Percentiles rank a stretch among this genome's conserved stretches.
These are phyloP conservation scores for Calocybe cyanea DNA, from an alignment of 768 basidiomycete species.

Conservation along the genomic window DNA sequence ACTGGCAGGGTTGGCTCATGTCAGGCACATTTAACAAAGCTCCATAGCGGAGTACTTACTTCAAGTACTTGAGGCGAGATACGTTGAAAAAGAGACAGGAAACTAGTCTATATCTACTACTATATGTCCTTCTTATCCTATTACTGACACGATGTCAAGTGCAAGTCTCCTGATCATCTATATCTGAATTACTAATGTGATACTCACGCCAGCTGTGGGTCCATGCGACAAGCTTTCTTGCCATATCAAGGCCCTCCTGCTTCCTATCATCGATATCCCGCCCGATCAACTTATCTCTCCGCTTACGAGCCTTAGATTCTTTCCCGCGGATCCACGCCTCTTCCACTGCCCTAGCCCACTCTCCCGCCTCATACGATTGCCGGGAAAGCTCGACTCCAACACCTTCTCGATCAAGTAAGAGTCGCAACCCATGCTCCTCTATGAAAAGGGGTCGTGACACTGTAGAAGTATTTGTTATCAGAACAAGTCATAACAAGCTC, in stretches of 20 bases:
- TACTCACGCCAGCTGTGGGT: constrained; percentile 32
- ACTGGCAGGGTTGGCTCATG: too few species aligned
- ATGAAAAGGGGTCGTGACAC: constrained; percentile 78
- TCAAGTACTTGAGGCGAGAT: too few species aligned
- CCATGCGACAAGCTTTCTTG: constrained; percentile 48
- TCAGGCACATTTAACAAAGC: too few species aligned
- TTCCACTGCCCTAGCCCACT: constrained; percentile 60
- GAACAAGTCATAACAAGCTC: constrained; percentile 2
- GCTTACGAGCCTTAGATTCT: constrained; percentile 43
- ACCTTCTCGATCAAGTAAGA: constrained; percentile 59
- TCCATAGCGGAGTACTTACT: too few species aligned
- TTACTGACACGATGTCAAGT: not conserved
- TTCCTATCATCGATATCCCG: constrained; percentile 36
- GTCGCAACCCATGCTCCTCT: constrained; percentile 73
- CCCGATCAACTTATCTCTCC: constrained; percentile 33
- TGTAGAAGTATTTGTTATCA: constrained; percentile 19
- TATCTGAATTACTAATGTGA: constrained; percentile 3
- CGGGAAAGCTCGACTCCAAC: constrained; percentile 68
- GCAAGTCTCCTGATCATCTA: too few species aligned
- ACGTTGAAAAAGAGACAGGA: too few species aligned
- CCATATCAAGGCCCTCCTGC: constrained; percentile 43
- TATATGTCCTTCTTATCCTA: not conserved
- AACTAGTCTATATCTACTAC: too few species aligned
- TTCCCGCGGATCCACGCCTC: constrained; percentile 55
- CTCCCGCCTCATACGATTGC: constrained; percentile 63